These are phyloP conservation scores for Capsicum baccatum DNA, from an alignment of 257 asterid genomes.

Conservation along the genomic window DNA sequence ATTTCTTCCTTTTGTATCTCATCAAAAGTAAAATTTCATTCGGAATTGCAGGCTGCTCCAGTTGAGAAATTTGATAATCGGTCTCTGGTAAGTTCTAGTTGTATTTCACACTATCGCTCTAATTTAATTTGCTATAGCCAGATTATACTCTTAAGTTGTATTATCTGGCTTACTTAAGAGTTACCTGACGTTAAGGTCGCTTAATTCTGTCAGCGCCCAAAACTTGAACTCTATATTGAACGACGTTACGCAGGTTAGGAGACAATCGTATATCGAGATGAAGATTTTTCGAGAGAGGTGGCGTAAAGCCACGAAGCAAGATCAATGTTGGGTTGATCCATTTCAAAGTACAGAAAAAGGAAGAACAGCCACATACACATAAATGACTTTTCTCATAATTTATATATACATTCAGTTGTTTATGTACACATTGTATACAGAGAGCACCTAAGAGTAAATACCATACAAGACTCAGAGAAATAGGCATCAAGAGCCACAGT, in stretches of 20 bases:
- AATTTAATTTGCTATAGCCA: neutral
- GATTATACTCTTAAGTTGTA: neutral
- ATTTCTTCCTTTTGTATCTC: neutral
- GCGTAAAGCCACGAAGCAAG: conserved; percentile 61
- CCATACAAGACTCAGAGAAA: neutral
- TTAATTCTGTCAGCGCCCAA: neutral
- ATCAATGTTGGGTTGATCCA: conserved; percentile 80
- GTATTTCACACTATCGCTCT: neutral
- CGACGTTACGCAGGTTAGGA: conserved; percentile 55
- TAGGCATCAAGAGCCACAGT: neutral
- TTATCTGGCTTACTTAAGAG: neutral
- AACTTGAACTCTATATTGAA: neutral
- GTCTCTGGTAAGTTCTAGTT: conserved; percentile 56
- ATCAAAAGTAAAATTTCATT: conserved; percentile 16
- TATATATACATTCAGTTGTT: neutral
- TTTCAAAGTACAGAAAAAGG: conserved; percentile 35
- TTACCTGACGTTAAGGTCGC: neutral
- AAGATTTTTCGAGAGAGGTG: conserved; percentile 60
- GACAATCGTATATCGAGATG: conserved; percentile 70
- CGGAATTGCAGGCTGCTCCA: conserved; percentile 46
- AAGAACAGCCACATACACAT: conserved; percentile 1
- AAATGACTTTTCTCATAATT: neutral
- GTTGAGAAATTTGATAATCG: conserved; percentile 47
- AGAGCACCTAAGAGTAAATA: conserved; percentile 28
- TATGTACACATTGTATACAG: conserved; percentile 21